phyloP scores from a whole-genome alignment of 2,329 filamentous ascomycete genomes.

The Raffaelea arxii region DNA sequence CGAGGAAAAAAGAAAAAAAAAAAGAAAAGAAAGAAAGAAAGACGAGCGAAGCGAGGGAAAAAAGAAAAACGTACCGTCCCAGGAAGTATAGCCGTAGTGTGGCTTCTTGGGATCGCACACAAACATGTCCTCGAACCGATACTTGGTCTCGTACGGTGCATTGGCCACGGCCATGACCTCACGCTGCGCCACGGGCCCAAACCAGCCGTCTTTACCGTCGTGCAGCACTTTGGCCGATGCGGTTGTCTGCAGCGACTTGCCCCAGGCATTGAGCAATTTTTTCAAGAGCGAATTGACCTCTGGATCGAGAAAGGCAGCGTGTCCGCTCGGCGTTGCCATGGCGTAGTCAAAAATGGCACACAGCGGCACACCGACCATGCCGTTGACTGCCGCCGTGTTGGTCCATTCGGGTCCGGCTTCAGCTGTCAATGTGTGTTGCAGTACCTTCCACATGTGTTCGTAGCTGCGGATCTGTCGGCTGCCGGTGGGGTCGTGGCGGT shows the following conservation, averaged over 20 bases:
- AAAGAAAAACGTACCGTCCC: conserved; percentile 41
- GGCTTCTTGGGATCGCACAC: conserved; percentile 44
- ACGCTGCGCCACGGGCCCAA: conserved; percentile 35
- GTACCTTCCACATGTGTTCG: conserved; percentile 52
- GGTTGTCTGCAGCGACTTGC: conserved; percentile 40
- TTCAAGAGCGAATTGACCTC: conserved; percentile 45
- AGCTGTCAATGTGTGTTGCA: conserved; percentile 55
- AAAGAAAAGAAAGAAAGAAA: conserved; percentile 2
- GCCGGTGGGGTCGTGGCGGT: conserved; percentile 52
- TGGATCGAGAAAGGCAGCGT: conserved; percentile 44
- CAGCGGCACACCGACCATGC: conserved; percentile 45
- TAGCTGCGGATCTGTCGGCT: conserved; percentile 55
- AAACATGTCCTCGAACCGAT: conserved; percentile 51
- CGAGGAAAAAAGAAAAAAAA: neutral
- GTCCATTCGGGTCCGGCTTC: conserved; percentile 42
- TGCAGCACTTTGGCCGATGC: conserved; percentile 43
- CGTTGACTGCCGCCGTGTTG: conserved; percentile 38
- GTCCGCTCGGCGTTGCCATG: conserved; percentile 45
- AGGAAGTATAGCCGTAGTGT: conserved; percentile 53
- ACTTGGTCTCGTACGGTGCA: conserved; percentile 26
- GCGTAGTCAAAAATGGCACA: conserved; percentile 43
- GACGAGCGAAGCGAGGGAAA: neutral
- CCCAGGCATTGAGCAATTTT: conserved; percentile 48
- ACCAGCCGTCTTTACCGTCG: conserved; percentile 39
- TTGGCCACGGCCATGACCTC: conserved; percentile 45